phyloP scores from a whole-genome alignment of 2,329 filamentous ascomycete species.

The Fusarium musae region DNA sequence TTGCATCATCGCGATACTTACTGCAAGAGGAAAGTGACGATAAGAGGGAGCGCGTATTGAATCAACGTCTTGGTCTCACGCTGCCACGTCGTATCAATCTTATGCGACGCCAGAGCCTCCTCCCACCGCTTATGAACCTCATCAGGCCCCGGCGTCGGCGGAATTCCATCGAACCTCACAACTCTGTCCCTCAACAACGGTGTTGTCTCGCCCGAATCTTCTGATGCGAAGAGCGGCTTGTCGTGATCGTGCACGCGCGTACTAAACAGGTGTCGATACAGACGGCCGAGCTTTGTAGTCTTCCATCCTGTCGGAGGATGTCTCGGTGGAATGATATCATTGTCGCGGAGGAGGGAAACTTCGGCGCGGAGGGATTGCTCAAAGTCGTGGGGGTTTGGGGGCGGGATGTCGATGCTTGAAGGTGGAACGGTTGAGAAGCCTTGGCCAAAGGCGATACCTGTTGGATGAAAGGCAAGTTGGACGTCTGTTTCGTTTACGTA shows the following conservation, averaged over 20 bases:
- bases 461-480: slow-evolving; percentile 38
- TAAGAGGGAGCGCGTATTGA: slow-evolving; percentile 73
- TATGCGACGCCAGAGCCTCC: slow-evolving; percentile 79
- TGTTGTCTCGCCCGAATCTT: slow-evolving; percentile 13
- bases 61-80: slow-evolving; percentile 83
- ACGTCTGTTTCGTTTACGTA: slow-evolving; percentile 8
- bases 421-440: slow-evolving; percentile 37
- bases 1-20: rapidly evolving
- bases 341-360: slow-evolving; percentile 31
- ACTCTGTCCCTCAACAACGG: neutral
- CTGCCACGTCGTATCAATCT: slow-evolving; percentile 88
- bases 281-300: neutral
- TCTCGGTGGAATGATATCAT: slow-evolving; percentile 29
- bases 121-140: slow-evolving; percentile 66
- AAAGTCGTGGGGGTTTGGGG: slow-evolving; percentile 35
- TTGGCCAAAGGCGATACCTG: slow-evolving; percentile 26
- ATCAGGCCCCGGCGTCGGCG: slow-evolving; percentile 19
- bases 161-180: slow-evolving; percentile 11
- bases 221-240: neutral
- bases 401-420: slow-evolving; percentile 25
- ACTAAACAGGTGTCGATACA: slow-evolving; percentile 33
- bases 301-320: slow-evolving; percentile 10
- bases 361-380: slow-evolving; percentile 36
- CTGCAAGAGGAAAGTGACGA: slow-evolving; percentile 76
- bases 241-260: slow-evolving; percentile 28